Conservation (phyloP, 495 filamentous ascomycete species). For the Xylaria cubensis region DNA sequence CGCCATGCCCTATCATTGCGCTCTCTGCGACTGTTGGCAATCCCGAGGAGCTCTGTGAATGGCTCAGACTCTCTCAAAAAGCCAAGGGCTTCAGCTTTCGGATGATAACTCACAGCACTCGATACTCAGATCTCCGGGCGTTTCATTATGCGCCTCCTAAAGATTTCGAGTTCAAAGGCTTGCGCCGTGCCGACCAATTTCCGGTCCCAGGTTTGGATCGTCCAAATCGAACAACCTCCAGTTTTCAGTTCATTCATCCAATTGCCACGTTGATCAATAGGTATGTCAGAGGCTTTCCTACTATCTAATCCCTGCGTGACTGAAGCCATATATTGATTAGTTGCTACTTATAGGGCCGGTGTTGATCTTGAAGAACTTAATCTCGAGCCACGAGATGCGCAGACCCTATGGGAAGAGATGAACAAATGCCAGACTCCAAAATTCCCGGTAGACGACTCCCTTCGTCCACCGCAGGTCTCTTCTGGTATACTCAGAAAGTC, state of each 20-base stretch:
- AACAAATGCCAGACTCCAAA: conserved; percentile 52
- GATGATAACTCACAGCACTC: conserved; percentile 66
- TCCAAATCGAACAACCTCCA: conserved; percentile 47
- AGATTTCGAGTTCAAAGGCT: conserved; percentile 62
- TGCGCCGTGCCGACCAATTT: conserved; percentile 41
- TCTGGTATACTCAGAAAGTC: conserved; percentile 58
- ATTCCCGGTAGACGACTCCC: conserved; percentile 51
- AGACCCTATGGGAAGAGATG: conserved; percentile 68
- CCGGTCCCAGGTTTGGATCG: conserved; percentile 47
- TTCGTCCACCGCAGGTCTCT: conserved; percentile 56
- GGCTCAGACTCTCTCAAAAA: conserved; percentile 68
- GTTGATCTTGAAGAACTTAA: conserved; percentile 60
- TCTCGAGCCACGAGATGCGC: conserved; percentile 74
- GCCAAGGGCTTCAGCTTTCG: conserved; percentile 57
- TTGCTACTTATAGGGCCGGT: conserved; percentile 56
- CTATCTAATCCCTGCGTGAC: neutral
- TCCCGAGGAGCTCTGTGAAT: conserved; percentile 70
- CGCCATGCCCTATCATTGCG: conserved; percentile 80
- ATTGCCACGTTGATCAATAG: conserved; percentile 66
- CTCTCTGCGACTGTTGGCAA: conserved; percentile 84
- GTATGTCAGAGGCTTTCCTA: conserved; percentile 30
- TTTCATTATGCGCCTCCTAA: conserved; percentile 64
- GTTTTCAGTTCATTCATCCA: conserved; percentile 71
- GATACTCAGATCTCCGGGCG: conserved; percentile 79
- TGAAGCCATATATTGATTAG: neutral